Evolutionary conservation across 2,329 filamentous ascomycete species (phyloP).

Genomic region (Talaromyces sp.): DNA sequence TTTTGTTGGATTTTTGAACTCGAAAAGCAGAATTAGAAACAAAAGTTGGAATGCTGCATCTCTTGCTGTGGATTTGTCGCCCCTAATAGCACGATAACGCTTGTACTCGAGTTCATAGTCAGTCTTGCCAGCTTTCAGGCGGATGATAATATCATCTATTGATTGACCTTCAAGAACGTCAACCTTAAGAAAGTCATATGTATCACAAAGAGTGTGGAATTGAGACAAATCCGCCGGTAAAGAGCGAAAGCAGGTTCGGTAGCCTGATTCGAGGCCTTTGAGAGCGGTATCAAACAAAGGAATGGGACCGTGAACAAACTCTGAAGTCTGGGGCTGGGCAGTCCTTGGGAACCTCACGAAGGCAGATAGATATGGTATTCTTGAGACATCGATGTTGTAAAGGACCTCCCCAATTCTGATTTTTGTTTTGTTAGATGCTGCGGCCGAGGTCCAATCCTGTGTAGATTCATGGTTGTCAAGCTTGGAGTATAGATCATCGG

Average conservation of each 20-base stretch:
- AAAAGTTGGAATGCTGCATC: conserved; percentile 21
- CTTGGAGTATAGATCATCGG: conserved; percentile 28
- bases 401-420: background rate
- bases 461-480: conserved; percentile 1
- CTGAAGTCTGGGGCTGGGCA: background rate
- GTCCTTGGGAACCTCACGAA: background rate
- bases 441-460: too few relatives aligned
- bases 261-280: conserved; percentile 3
- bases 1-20: conserved; percentile 18
- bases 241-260: background rate
- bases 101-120: background rate
- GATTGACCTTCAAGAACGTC: background rate
- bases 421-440: conserved; percentile 20
- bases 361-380: conserved; percentile 4
- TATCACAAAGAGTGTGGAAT: background rate
- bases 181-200: background rate
- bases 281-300: conserved; percentile 4
- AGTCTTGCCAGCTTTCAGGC: background rate
- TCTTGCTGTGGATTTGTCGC: conserved; percentile 14
- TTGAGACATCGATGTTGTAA: background rate
- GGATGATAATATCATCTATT: background rate
- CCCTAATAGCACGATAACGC: conserved; percentile 5
- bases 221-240: background rate
- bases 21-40: conserved; percentile 17
- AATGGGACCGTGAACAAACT: background rate